A percentile compares a stretch with the other conserved stretches of the same genome.
Conservation (phyloP, 345 rosid genomes). For the Melaleuca quinquenervia region DNA sequence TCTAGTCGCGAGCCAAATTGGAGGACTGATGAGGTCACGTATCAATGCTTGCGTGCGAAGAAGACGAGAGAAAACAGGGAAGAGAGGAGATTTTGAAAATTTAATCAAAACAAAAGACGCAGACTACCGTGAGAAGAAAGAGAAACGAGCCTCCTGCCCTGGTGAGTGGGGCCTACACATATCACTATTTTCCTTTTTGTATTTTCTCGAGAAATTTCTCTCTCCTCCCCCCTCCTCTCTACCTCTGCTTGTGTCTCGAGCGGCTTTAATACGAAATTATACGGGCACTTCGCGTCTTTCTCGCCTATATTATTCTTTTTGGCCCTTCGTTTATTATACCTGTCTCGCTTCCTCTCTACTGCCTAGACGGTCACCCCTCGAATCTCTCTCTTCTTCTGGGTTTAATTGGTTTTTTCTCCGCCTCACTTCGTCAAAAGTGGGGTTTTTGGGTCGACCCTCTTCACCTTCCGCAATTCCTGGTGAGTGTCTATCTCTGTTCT, state of each 20-base stretch:
- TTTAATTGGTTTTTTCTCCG: not conserved
- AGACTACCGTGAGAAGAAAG: not conserved
- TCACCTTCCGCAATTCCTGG: not conserved
- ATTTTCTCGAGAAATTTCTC: constrained; percentile 44
- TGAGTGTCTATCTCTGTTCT: not conserved
- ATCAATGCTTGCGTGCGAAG: not conserved
- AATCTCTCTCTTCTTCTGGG: not conserved
- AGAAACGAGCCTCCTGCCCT: not conserved
- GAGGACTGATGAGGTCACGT: not conserved
- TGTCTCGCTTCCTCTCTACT: not conserved
- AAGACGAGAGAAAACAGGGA: not conserved
- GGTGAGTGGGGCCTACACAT: not conserved
- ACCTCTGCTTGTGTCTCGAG: not conserved
- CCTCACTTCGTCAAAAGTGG: not conserved
- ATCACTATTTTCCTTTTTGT: constrained; percentile 16
- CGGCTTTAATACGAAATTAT: constrained; percentile 36
- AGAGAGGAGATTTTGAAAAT: not conserved
- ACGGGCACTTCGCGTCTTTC: constrained; percentile 16
- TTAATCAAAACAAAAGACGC: not conserved
- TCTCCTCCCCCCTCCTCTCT: constrained; percentile 3
- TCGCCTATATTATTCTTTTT: not conserved
- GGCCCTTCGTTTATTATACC: not conserved
- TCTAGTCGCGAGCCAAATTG: not conserved
- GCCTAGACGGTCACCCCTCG: not conserved
- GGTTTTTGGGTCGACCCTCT: not conserved